Base-by-base conservation (phyloP, 306 rosid species). In the Cicer bijugum region DNA sequence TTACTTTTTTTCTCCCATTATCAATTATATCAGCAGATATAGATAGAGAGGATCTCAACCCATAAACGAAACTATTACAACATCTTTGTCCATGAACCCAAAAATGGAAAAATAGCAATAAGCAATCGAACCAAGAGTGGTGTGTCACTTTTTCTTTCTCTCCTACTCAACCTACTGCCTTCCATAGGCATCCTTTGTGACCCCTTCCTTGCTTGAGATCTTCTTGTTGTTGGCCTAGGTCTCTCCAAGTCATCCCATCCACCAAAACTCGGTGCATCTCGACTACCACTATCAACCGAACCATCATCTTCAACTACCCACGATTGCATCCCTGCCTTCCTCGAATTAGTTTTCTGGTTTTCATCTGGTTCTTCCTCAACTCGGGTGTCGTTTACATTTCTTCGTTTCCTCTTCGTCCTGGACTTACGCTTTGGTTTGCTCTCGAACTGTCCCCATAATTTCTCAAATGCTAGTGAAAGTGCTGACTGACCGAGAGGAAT, bases 241-340 rank as follows among this genome's bases (percentile, higher is more conserved):
- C 89, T 75, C 69, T 89, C 97, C 63, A 94, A 81, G 72, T 94
- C 96, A 74, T 91, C 99, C 99, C 97, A 94, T 65, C 99, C 99
- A 37, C 99, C 97, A 45, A 86, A 85, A 47, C 82, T 64, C 7
- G 79, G 64, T 10, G 68, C 77, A 74, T 50, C 74, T 72, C 3
- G 77, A 15, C 71, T 75, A 28, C 78, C 84, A 33, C 73, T 83
- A 20, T 76, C 80, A 56, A 63, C 89, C 0, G 90, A 65, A 46
- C 78, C 83, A 59, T 80, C 83, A 52, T 78, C 81, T 58, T 86
- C 90, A 59, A 71, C 89, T 0, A 76, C 91, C 99, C 99, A 94
- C 51, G 99, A 91, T 39, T 89, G 95, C 69, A 88, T 84, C 10
- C 82, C 84, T 66, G 58, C 77, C 76, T 77, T 87, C 61, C 86